phyloP scores from a whole-genome alignment of 768 basidiomycete genomes.

The Boletus coccyginus region DNA sequence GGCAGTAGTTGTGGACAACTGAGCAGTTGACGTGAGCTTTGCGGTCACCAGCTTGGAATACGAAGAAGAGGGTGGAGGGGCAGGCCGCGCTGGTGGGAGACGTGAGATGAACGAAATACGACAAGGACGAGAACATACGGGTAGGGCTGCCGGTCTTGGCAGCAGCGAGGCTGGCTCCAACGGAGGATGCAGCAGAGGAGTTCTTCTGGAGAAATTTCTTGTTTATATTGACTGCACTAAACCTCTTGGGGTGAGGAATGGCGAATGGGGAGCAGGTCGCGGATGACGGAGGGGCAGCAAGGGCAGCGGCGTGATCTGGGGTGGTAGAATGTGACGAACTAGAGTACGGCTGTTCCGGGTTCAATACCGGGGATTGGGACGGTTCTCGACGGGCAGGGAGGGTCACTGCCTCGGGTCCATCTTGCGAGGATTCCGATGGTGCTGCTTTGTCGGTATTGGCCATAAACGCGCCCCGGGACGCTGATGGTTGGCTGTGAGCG shows the following conservation, averaged over 20 bases:
- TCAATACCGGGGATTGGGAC: constrained; percentile 15
- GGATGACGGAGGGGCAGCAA: constrained; percentile 5
- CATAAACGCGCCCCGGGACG: constrained; percentile 81
- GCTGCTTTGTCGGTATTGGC: constrained; percentile 57
- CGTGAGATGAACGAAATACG: constrained; percentile 3
- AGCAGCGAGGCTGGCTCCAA: constrained; percentile 40
- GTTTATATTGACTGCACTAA: constrained; percentile 88
- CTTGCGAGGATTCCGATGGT: constrained; percentile 33
- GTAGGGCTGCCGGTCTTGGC: constrained; percentile 51
- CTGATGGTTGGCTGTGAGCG: constrained; percentile 24
- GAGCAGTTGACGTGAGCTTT: constrained; percentile 72
- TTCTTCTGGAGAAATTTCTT: constrained; percentile 97
- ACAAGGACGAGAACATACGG: constrained; percentile 41
- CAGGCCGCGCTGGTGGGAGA: constrained; percentile 51
- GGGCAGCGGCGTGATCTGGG: constrained; percentile 17
- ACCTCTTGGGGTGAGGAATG: constrained; percentile 72
- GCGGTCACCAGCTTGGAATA: constrained; percentile 85
- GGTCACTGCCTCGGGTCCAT: constrained; percentile 15
- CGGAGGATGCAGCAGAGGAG: constrained; percentile 48
- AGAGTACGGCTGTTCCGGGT: constrained; percentile 9
- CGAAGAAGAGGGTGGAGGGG: constrained; percentile 48
- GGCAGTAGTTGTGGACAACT: constrained; percentile 53
- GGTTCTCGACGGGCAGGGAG: neutral
- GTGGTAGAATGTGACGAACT: constrained; percentile 9
- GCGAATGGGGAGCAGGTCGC: constrained; percentile 16